Conservation (phyloP, 495 filamentous ascomycete genomes). For the Chaetomium cochliodes region DNA sequence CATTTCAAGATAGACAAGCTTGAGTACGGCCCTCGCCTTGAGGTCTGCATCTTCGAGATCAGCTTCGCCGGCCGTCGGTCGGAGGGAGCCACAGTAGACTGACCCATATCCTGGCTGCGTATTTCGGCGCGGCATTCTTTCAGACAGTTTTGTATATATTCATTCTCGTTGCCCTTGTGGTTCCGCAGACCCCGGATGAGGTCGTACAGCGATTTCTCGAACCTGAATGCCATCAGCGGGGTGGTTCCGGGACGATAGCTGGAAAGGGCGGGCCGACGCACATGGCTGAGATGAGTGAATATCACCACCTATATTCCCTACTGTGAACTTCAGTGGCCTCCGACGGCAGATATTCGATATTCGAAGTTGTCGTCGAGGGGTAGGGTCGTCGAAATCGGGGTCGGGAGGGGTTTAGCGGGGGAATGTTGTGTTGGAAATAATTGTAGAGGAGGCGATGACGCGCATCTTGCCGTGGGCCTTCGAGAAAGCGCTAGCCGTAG, state of each 20-base stretch:
- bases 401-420: slow-evolving; percentile 22
- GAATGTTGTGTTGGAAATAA: slow-evolving; percentile 12
- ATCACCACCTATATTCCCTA: slow-evolving; percentile 4
- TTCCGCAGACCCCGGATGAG: slow-evolving; percentile 93
- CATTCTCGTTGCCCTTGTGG: slow-evolving; percentile 89
- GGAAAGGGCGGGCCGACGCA: slow-evolving; percentile 16
- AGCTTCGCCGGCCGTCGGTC: slow-evolving; percentile 19
- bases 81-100: slow-evolving; percentile 23
- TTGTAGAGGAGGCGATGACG: neutral
- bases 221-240: slow-evolving; percentile 58
- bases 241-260: neutral
- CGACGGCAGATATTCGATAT: slow-evolving; percentile 1
- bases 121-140: slow-evolving; percentile 94
- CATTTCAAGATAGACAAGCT: slow-evolving; percentile 97
- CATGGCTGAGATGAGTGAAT: slow-evolving; percentile 25
- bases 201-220: slow-evolving; percentile 98
- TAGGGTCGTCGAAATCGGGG: neutral
- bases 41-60: slow-evolving; percentile 59
- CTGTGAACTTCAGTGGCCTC: neutral
- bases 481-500: neutral
- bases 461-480: slow-evolving; percentile 22
- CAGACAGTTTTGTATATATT: slow-evolving; percentile 86
- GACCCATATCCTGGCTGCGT: slow-evolving; percentile 86
- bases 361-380: neutral
- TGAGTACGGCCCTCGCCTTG: slow-evolving; percentile 92